A percentile compares a stretch with the other conserved stretches of the same genome.
Evolutionary conservation across 2,329 filamentous ascomycete genomes (phyloP).

Genomic region (Hortaea sp.): DNA sequence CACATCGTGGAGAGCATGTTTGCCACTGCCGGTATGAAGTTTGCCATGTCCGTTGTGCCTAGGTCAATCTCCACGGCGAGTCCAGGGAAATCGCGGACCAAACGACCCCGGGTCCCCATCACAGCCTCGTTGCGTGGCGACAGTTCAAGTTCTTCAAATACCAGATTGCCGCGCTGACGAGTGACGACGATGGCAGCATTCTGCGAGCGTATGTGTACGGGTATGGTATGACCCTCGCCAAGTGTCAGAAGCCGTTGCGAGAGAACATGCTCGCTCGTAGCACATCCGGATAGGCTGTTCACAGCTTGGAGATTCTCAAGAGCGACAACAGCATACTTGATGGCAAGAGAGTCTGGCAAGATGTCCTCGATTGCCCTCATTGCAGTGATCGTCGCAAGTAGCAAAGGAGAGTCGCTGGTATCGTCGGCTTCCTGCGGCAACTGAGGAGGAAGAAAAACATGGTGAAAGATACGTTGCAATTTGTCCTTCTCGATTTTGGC

Average conservation of each 20-base stretch:
- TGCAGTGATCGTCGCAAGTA: neutral
- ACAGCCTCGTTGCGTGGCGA: conserved; percentile 45
- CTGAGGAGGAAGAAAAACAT: conserved; percentile 35
- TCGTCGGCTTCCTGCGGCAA: conserved; percentile 28
- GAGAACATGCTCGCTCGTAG: conserved; percentile 16
- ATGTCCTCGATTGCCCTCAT: neutral
- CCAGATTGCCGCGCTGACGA: conserved; percentile 23
- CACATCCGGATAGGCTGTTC: neutral
- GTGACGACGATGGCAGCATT: conserved; percentile 18
- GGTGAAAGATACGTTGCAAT: conserved; percentile 22
- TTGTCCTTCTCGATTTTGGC: neutral
- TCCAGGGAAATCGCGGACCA: conserved; percentile 53
- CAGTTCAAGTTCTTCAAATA: conserved; percentile 52
- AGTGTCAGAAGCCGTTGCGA: conserved; percentile 9
- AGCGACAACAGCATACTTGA: neutral
- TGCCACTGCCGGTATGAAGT: conserved; percentile 8
- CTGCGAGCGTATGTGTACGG: conserved; percentile 7
- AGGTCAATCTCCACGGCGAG: conserved; percentile 31
- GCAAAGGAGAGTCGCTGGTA: conserved; percentile 6
- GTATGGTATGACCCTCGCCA: conserved; percentile 6
- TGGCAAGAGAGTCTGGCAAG: neutral
- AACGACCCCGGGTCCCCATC: conserved; percentile 40
- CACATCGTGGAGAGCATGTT: conserved; percentile 13
- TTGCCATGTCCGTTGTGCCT: conserved; percentile 11
- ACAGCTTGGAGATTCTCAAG: neutral